Evolutionary conservation across 495 filamentous ascomycete species (phyloP), one percentile per base, ranked within the genome.

Genomic region (Aspergillus taichungensis): DNA sequence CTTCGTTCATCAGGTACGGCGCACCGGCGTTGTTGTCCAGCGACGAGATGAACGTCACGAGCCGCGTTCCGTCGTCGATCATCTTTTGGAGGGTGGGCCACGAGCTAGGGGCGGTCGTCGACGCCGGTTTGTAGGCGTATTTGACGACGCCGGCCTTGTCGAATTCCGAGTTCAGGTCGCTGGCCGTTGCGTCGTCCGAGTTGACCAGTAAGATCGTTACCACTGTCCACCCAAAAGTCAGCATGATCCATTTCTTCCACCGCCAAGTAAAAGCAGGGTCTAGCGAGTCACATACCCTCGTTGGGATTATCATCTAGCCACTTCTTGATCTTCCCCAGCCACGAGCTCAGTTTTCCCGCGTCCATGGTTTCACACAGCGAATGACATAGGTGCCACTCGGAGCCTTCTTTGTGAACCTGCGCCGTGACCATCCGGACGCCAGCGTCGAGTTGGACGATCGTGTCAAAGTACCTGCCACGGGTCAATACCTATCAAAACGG

Each of bases 171-270:
- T 73, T 72, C 18, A 86, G 75, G 5, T 77, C 66, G 8, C 68
- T 64, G 7, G 71, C 75, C 9, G 69, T 55, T 13, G 76, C 72
- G 42, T 70, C 58, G 56, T 86, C 82, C 2, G 78, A 78, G 67
- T 90, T 90, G 29, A 88, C 84, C 24, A 88, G 68, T 13, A 88
- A 56, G 9, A 88, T 59, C 2, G 85, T 88, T 11, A 90, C 76
- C n/a, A 88, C 83, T 71, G 18, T 24, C 18, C 1, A n/a, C n/a
- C 18, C 18, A 4, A 41, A 27, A 34, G n/a, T 13, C 27, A n/a
- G 0, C 33, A 44, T 40, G 28, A 43, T 42, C 13, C 5, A 18
- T 50, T 45, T 38, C 12, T 29, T 31, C 13, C 27, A 7, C n/a
- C 10, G 11, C 18, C 31, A 5, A 8, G 1, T 2, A 8, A 8